Evolutionary conservation across 352 stramenopile genomes (phyloP).

Genomic region (Globisporangium cystogenes): DNA sequence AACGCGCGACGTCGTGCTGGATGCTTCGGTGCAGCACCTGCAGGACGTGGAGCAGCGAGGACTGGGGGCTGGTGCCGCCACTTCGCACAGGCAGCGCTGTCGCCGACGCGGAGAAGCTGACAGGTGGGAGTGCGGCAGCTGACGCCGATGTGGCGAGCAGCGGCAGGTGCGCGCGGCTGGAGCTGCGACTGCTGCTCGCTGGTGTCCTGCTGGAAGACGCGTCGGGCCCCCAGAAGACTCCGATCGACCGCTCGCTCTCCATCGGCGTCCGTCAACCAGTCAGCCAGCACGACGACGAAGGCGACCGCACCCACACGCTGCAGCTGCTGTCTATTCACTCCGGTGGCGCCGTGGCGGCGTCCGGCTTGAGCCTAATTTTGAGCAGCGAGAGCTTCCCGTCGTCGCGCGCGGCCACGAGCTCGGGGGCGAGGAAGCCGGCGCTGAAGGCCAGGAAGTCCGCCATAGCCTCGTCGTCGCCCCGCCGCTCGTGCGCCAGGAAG

Average conservation of each 20-base stretch:
- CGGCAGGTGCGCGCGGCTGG: neutral
- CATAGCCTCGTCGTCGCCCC: slow-evolving; percentile 71
- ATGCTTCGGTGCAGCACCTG: slow-evolving; percentile 45
- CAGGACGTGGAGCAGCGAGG: slow-evolving; percentile 37
- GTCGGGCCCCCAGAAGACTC: slow-evolving; percentile 24
- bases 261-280: neutral
- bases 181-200: neutral
- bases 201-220: neutral
- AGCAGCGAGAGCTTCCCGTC: slow-evolving; percentile 34
- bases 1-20: slow-evolving; percentile 22
- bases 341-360: no score
- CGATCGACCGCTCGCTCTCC: slow-evolving; percentile 13
- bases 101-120: neutral
- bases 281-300: neutral
- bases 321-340: no score
- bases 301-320: neutral
- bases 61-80: neutral
- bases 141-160: neutral
- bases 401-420: slow-evolving; percentile 34
- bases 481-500: slow-evolving; percentile 65
- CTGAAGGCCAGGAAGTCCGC: slow-evolving; percentile 57
- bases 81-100: slow-evolving; percentile 7
- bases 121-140: neutral
- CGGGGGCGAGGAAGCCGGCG: slow-evolving; percentile 21
- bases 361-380: slow-evolving; percentile 28